Conservation (phyloP, 2,329 filamentous ascomycete genomes). For the Epichloe elymi region DNA sequence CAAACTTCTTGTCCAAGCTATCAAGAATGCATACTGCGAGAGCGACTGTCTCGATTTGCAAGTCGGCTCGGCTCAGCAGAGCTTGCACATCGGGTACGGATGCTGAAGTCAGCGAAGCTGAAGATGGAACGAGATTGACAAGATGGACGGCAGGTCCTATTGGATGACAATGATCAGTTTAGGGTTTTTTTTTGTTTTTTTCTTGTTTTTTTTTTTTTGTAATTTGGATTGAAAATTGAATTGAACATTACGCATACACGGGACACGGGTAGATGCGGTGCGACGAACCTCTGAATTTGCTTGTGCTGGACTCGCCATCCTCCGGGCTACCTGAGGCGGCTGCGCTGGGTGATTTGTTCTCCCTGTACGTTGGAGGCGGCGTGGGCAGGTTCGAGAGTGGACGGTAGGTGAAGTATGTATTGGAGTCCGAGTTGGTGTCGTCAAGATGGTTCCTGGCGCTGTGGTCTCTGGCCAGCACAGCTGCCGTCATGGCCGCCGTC, state of each 20-base stretch:
- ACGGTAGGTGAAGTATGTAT: conserved; percentile 50
- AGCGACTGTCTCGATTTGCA: conserved; percentile 49
- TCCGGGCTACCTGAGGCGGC: conserved; percentile 21
- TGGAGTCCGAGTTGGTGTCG: conserved; percentile 13
- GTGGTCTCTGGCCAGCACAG: conserved; percentile 6
- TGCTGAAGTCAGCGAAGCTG: conserved; percentile 44
- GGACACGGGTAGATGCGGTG: background rate
- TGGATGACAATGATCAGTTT: background rate
- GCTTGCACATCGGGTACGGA: conserved; percentile 47
- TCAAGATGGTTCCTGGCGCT: too few species aligned
- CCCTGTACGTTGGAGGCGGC: conserved; percentile 42
- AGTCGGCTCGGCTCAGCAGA: conserved; percentile 42
- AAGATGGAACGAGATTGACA: conserved; percentile 51
- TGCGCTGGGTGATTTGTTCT: conserved; percentile 26
- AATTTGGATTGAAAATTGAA: too few species aligned
- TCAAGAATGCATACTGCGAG: conserved; percentile 55
- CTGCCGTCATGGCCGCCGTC: background rate
- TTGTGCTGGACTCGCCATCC: conserved; percentile 30
- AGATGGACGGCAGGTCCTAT: conserved; percentile 53
- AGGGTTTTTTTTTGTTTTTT: background rate
- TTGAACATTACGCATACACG: too few species aligned
- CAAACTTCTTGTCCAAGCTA: conserved; percentile 49
- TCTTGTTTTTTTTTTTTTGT: too few species aligned
- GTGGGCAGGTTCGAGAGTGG: conserved; percentile 56
- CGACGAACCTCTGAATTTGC: conserved; percentile 24